Percentiles rank a stretch among this genome's conserved stretches.
Evolutionary conservation across 1,139 yeast genomes (phyloP).

Genomic region (Hansenula sp.): DNA sequence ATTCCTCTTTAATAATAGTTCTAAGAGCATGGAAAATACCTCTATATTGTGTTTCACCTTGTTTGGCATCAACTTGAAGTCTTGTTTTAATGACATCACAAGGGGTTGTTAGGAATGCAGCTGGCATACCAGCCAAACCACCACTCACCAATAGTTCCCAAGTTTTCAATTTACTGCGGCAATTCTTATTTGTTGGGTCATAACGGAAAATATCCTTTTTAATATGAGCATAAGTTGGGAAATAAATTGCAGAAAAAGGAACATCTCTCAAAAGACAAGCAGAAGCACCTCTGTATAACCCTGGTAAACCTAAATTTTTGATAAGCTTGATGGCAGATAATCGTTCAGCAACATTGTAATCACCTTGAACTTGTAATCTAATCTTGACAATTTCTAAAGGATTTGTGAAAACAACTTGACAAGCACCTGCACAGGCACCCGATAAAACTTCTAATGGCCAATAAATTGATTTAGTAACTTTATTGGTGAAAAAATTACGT

Average conservation of each 20-base stretch:
- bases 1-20: conserved; percentile 77
- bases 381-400: conserved; percentile 96
- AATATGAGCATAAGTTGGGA: conserved; percentile 94
- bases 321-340: conserved; percentile 69
- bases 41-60: conserved; percentile 71
- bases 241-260: conserved; percentile 95
- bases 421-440: conserved; percentile 94
- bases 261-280: conserved; percentile 96
- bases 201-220: conserved; percentile 79
- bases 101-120: conserved; percentile 94
- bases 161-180: conserved; percentile 55
- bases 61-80: conserved; percentile 78
- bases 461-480: conserved; percentile 55
- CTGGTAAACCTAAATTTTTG: conserved; percentile 73
- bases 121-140: conserved; percentile 97
- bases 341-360: conserved; percentile 33
- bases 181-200: conserved; percentile 55
- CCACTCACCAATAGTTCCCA: conserved; percentile 87
- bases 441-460: conserved; percentile 76
- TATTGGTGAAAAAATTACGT: conserved; percentile 64
- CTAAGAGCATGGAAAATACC: conserved; percentile 77
- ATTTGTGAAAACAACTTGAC: conserved; percentile 94
- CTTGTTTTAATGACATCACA: conserved; percentile 96
- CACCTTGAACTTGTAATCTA: conserved; percentile 92
- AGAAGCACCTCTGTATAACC: conserved; percentile 85